These are phyloP conservation scores for Aspergillus steynii DNA, from an alignment of 495 filamentous ascomycete genomes.

Conservation along the genomic window DNA sequence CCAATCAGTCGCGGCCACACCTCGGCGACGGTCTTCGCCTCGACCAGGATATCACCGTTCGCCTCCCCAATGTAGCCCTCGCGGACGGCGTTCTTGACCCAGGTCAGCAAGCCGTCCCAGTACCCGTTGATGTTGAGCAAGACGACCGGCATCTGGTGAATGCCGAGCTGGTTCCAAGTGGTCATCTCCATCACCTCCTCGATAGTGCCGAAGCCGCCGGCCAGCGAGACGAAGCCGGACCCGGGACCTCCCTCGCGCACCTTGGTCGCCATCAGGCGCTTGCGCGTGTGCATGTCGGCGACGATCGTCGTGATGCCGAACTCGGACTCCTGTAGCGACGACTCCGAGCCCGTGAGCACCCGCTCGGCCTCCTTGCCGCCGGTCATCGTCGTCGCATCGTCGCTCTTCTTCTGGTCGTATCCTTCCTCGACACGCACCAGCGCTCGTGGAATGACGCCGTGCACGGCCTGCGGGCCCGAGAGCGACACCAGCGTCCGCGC, in stretches of 20 bases:
- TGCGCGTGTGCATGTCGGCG: slow-evolving; percentile 92
- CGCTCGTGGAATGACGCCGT: slow-evolving; percentile 88
- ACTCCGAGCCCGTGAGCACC: slow-evolving; percentile 27
- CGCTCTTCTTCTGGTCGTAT: slow-evolving; percentile 37
- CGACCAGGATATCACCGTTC: slow-evolving; percentile 73
- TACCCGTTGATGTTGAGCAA: slow-evolving; percentile 86
- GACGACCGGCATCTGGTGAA: slow-evolving; percentile 79
- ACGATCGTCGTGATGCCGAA: slow-evolving; percentile 88
- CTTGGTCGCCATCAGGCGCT: slow-evolving; percentile 85
- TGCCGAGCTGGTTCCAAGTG: slow-evolving; percentile 97
- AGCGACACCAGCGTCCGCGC: slow-evolving; percentile 84
- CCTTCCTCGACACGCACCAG: slow-evolving; percentile 80
- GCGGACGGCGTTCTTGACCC: slow-evolving; percentile 77
- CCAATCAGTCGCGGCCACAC: slow-evolving; percentile 67
- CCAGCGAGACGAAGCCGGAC: slow-evolving; percentile 85
- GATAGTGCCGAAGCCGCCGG: slow-evolving; percentile 90
- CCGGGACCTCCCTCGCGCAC: slow-evolving; percentile 79
- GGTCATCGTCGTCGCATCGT: slow-evolving; percentile 5
- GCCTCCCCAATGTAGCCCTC: slow-evolving; percentile 70
- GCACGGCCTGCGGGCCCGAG: slow-evolving; percentile 77
- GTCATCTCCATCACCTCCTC: slow-evolving; percentile 96
- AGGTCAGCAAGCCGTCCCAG: slow-evolving; percentile 80
- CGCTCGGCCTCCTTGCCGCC: slow-evolving; percentile 43
- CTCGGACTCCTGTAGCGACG: slow-evolving; percentile 60
- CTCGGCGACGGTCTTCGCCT: slow-evolving; percentile 70